Evolutionary conservation across 495 filamentous ascomycete genomes (phyloP).

Genomic region (Hypoxylon rickii): DNA sequence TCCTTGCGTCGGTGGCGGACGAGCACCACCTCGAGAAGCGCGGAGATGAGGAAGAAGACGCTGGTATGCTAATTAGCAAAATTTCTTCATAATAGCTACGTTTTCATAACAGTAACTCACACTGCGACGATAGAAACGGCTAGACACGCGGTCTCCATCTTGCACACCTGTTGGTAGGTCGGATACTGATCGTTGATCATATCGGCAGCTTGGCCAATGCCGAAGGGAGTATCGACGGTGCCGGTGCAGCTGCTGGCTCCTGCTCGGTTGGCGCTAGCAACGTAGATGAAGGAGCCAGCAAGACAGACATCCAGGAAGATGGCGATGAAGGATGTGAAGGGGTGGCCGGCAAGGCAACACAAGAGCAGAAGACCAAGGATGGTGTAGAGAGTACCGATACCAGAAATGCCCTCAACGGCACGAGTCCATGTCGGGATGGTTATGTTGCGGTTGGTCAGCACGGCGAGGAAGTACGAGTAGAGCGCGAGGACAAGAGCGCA

Average conservation of each 20-base stretch:
- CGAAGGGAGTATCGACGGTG: conserved; percentile 67
- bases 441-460: conserved; percentile 61
- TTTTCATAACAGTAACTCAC: conserved; percentile 56
- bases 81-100: background rate
- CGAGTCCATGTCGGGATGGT: conserved; percentile 65
- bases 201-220: conserved; percentile 57
- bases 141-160: conserved; percentile 71
- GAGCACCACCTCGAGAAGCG: conserved; percentile 64
- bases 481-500: conserved; percentile 75
- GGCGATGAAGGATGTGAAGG: conserved; percentile 67
- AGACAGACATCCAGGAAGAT: conserved; percentile 68
- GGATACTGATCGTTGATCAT: conserved; percentile 49
- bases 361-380: conserved; percentile 71
- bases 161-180: conserved; percentile 63
- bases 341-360: conserved; percentile 75
- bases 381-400: conserved; percentile 72
- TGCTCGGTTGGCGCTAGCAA: conserved; percentile 62
- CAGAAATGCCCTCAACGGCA: conserved; percentile 83
- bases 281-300: conserved; percentile 61
- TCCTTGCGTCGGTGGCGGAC: conserved; percentile 75
- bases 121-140: conserved; percentile 77
- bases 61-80: conserved; percentile 45
- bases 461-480: conserved; percentile 75
- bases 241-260: conserved; percentile 68
- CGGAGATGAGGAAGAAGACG: conserved; percentile 69